Percentiles rank a stretch among this genome's conserved stretches.
These are phyloP conservation scores for Picea sitchensis DNA, from an alignment of 75 land plant genomes.

Conservation along the genomic window DNA sequence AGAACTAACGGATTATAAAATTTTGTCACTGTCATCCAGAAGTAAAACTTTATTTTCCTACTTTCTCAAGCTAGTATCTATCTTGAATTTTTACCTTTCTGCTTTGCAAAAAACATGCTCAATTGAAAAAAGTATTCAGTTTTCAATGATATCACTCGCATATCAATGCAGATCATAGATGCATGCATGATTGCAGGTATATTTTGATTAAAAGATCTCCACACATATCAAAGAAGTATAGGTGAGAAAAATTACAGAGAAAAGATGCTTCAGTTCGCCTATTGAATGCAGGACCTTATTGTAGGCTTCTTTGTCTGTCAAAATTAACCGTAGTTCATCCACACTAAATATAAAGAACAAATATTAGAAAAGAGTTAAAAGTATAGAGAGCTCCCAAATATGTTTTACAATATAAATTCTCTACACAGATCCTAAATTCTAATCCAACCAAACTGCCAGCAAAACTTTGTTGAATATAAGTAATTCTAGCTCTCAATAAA, in stretches of 20 bases:
- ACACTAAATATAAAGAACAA: constrained; percentile 1
- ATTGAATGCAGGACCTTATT: constrained; percentile 7
- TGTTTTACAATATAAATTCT: too few species aligned
- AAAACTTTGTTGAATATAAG: too few species aligned
- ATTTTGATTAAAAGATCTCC: not conserved
- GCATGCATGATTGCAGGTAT: not conserved
- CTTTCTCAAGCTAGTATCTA: too few species aligned
- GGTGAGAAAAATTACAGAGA: constrained; percentile 1
- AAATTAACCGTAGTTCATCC: constrained; percentile 1
- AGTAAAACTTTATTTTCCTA: too few species aligned
- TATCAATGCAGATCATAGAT: not conserved
- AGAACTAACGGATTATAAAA: too few species aligned
- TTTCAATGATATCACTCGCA: not conserved
- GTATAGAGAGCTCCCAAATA: not conserved
- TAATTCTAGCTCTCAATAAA: too few species aligned
- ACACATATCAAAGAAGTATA: not conserved
- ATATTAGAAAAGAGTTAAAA: constrained; percentile 6
- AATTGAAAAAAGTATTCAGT: not conserved
- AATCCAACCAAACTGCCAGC: too few species aligned
- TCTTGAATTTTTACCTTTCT: not conserved
- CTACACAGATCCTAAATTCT: too few species aligned
- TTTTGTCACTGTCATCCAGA: too few species aligned
- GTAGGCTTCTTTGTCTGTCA: constrained; percentile 7
- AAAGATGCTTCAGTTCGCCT: constrained; percentile 12
- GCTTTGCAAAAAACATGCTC: not conserved